phyloP scores from a whole-genome alignment of 2,329 filamentous ascomycete species.

The Myriosclerotinia curreyana region DNA sequence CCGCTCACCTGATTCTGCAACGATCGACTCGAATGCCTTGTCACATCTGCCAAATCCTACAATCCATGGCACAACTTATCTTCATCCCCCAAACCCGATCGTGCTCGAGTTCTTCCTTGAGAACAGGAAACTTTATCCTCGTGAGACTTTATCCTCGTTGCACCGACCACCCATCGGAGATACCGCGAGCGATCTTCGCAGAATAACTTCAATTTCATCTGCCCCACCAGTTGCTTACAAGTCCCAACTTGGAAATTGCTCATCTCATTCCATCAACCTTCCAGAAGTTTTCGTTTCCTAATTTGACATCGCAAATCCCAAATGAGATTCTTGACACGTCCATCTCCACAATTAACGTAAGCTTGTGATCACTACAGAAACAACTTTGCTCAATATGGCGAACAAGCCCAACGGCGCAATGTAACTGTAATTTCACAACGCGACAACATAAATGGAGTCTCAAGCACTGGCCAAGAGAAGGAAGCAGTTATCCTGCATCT shows the following conservation, averaged over 20 bases:
- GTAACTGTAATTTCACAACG: not conserved
- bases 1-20: constrained; percentile 1
- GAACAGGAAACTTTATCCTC: not conserved
- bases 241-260: constrained; percentile 15
- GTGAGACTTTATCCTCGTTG: not conserved
- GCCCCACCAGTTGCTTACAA: not conserved
- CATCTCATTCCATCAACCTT: constrained; percentile 18
- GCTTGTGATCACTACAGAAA: not conserved
- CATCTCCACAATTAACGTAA: not conserved
- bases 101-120: not conserved
- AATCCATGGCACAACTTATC: not conserved
- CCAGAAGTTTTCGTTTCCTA: not conserved
- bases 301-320: not conserved
- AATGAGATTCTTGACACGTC: not conserved
- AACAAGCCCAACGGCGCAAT: not conserved
- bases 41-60: not conserved
- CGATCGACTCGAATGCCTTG: not conserved
- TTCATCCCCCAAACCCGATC: not conserved
- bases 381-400: not conserved
- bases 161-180: not conserved
- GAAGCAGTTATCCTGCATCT: constrained; percentile 2
- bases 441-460: not conserved
- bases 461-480: constrained; percentile 4
- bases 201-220: constrained; percentile 4
- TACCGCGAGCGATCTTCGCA: not conserved